Percentiles rank a stretch among this genome's conserved stretches.
These are phyloP conservation scores for Hyphodiscus hymeniophilus DNA, from an alignment of 495 filamentous ascomycete species.

Conservation along the genomic window DNA sequence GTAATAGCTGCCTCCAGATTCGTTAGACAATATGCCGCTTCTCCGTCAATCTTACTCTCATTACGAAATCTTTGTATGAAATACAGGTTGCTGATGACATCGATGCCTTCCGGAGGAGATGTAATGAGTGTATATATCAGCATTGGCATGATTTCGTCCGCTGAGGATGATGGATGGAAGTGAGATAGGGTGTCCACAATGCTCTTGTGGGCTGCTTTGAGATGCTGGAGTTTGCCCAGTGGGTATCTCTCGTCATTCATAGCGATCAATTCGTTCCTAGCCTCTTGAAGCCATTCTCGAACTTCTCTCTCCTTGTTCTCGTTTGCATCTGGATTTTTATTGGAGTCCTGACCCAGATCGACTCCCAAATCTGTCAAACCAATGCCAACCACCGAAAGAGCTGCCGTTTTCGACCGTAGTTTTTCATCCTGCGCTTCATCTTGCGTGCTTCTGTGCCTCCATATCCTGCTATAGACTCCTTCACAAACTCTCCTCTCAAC, in stretches of 20 bases:
- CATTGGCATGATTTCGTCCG: conserved; percentile 93
- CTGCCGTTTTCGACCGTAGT: conserved; percentile 87
- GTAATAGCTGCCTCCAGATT: conserved; percentile 92
- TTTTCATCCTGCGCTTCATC: conserved; percentile 96
- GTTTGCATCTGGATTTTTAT: conserved; percentile 34
- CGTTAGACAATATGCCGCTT: conserved; percentile 91
- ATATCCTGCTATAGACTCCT: conserved; percentile 77
- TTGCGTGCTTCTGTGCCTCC: conserved; percentile 82
- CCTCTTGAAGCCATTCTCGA: conserved; percentile 59
- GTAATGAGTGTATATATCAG: conserved; percentile 93
- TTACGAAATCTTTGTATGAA: conserved; percentile 94
- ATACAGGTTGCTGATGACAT: conserved; percentile 83
- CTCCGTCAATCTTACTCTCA: conserved; percentile 77
- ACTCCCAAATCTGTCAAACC: conserved; percentile 79
- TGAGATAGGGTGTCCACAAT: conserved; percentile 81
- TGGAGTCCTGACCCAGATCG: conserved; percentile 49
- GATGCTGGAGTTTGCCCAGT: conserved; percentile 80
- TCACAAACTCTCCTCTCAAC: conserved; percentile 86
- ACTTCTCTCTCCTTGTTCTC: conserved; percentile 59
- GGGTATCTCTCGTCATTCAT: conserved; percentile 88
- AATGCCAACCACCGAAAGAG: conserved; percentile 82
- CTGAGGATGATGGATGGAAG: conserved; percentile 82
- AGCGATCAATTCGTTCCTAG: conserved; percentile 62
- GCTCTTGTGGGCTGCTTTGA: conserved; percentile 83
- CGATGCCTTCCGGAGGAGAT: conserved; percentile 76